Evolutionary conservation across 2,329 filamentous ascomycete genomes (phyloP).

Genomic region (Aspergillus flavus): DNA sequence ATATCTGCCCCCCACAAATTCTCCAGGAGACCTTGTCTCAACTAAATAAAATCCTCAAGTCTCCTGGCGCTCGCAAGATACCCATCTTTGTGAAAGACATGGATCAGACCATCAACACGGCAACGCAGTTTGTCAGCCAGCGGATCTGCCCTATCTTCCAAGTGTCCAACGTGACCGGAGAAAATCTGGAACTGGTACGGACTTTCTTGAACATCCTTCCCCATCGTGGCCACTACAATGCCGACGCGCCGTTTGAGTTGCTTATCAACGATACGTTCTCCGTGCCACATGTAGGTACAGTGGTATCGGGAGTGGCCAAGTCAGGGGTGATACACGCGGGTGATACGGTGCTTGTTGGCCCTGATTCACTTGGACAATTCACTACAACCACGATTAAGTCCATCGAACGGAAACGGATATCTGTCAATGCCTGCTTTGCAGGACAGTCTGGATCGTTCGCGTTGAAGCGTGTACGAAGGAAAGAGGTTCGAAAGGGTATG

Average conservation of each 20-base stretch:
- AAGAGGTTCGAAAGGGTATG: constrained; percentile 97
- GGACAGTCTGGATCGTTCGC: constrained; percentile 94
- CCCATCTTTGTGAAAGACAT: constrained; percentile 91
- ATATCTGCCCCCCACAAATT: constrained; percentile 96
- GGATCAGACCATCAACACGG: constrained; percentile 92
- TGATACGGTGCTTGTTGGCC: constrained; percentile 86
- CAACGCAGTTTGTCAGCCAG: constrained; percentile 92
- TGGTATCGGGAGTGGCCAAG: constrained; percentile 92
- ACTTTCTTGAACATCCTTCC: constrained; percentile 94
- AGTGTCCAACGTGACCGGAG: constrained; percentile 94
- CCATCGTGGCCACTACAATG: constrained; percentile 89
- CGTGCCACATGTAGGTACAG: constrained; percentile 93
- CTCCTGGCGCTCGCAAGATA: constrained; percentile 89
- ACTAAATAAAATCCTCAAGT: constrained; percentile 89
- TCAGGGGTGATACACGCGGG: constrained; percentile 84
- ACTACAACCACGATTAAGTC: constrained; percentile 82
- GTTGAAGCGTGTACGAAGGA: constrained; percentile 80
- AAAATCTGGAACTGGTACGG: constrained; percentile 85
- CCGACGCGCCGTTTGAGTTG: constrained; percentile 87
- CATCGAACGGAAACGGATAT: constrained; percentile 91
- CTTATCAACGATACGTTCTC: constrained; percentile 98
- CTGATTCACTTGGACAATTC: constrained; percentile 89
- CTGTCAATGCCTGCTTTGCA: constrained; percentile 82
- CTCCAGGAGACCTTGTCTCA: constrained; percentile 90
- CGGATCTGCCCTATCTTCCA: constrained; percentile 97